Percentiles rank a stretch among this genome's conserved stretches.
These are phyloP conservation scores for Phanerochaete carnosa DNA, from an alignment of 768 basidiomycete species.

Conservation along the genomic window DNA sequence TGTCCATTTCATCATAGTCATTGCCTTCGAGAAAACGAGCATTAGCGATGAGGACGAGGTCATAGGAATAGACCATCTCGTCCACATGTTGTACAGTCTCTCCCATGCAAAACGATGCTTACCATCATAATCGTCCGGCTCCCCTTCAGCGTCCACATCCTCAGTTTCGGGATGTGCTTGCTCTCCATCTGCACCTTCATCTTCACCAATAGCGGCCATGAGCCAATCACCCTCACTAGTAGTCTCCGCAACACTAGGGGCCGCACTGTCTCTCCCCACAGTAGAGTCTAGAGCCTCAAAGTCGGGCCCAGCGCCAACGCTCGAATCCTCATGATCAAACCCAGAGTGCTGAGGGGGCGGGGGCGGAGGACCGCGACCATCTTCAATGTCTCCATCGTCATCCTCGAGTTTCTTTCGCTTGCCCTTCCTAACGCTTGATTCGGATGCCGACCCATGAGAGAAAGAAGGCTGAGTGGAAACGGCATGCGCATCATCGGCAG, in stretches of 20 bases:
- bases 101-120: constrained; percentile 23
- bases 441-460: constrained; percentile 34
- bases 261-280: constrained; percentile 55
- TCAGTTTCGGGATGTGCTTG: constrained; percentile 17
- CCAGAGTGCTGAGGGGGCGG: constrained; percentile 48
- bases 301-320: constrained; percentile 48
- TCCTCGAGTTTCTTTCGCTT: constrained; percentile 90
- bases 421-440: constrained; percentile 65
- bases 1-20: constrained; percentile 38
- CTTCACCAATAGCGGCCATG: constrained; percentile 82
- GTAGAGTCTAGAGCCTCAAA: constrained; percentile 25
- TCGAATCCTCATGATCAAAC: constrained; percentile 46
- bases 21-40: constrained; percentile 44
- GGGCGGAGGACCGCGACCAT: constrained; percentile 63
- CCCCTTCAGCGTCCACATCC: constrained; percentile 23
- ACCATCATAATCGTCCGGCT: constrained; percentile 30
- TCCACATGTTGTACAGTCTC: constrained; percentile 26
- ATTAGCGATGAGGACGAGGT: constrained; percentile 58
- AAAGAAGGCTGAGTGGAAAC: constrained; percentile 60
- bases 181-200: constrained; percentile 35
- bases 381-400: constrained; percentile 79
- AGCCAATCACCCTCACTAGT: constrained; percentile 81
- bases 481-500: constrained; percentile 75
- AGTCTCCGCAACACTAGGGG: constrained; percentile 62
- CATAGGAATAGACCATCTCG: constrained; percentile 25